Percentiles rank a stretch among this genome's conserved stretches.
Evolutionary conservation across 2,329 filamentous ascomycete genomes (phyloP).

Genomic region (Colletotrichum sp.): DNA sequence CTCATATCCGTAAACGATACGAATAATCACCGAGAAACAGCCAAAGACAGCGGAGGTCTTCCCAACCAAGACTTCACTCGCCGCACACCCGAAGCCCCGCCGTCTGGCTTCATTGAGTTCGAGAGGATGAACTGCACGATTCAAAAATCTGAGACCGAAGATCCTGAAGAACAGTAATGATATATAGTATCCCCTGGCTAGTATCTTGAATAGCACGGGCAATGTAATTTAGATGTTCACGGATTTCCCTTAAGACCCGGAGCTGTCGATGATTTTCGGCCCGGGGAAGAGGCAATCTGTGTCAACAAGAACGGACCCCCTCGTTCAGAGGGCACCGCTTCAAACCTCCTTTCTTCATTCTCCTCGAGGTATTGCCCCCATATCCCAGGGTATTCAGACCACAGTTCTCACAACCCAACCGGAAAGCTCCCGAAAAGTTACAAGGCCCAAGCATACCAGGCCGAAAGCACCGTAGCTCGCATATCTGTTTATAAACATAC

Average conservation of each 20-base stretch:
- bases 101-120: too few relatives aligned
- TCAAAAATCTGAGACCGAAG: too few relatives aligned
- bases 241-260: too few relatives aligned
- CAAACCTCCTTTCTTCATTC: not conserved
- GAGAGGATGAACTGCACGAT: too few relatives aligned
- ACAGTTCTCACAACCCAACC: accelerated
- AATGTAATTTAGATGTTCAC: not conserved
- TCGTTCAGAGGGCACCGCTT: accelerated
- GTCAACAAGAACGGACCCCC: too few relatives aligned
- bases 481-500: accelerated
- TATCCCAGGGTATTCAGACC: accelerated
- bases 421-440: accelerated
- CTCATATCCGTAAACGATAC: too few relatives aligned
- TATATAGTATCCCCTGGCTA: not conserved
- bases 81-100: too few relatives aligned
- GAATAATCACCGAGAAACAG: too few relatives aligned
- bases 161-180: accelerated
- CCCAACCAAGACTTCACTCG: too few relatives aligned
- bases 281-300: too few relatives aligned
- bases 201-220: not conserved
- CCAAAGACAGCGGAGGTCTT: too few relatives aligned
- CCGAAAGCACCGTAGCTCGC: not conserved
- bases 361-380: not conserved
- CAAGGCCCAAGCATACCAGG: accelerated
- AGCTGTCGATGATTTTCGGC: too few relatives aligned